Evolutionary conservation across 2,329 filamentous ascomycete species (phyloP).

Genomic region (Pseudonectria foliicola): DNA sequence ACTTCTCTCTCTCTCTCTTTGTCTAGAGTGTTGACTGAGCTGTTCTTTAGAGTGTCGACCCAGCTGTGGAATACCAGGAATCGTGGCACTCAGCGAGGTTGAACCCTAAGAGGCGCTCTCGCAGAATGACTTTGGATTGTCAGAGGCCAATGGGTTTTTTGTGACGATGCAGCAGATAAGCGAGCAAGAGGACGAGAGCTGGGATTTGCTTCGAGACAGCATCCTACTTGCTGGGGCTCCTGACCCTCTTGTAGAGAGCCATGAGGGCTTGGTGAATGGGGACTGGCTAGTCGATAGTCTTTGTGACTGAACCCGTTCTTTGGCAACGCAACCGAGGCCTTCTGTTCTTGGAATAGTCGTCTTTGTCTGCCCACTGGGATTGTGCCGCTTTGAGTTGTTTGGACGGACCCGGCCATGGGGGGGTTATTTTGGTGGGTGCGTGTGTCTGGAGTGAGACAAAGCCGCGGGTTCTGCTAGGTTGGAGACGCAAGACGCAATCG

Average conservation of each 20-base stretch:
- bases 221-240: slow-evolving; percentile 2
- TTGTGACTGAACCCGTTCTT: slow-evolving; percentile 20
- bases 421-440: slow-evolving; percentile 13
- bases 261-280: slow-evolving; percentile 12
- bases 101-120: not conserved
- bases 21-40: no score
- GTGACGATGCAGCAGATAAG: slow-evolving; percentile 2
- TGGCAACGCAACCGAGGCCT: slow-evolving; percentile 6
- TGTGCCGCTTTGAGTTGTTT: slow-evolving; percentile 14
- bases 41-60: no score
- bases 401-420: slow-evolving; percentile 15
- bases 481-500: slow-evolving; percentile 15
- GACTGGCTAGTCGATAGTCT: slow-evolving; percentile 17
- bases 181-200: not conserved
- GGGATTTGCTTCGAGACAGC: slow-evolving; percentile 7
- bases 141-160: slow-evolving; percentile 6
- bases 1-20: no score
- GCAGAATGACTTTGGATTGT: not conserved
- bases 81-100: not conserved
- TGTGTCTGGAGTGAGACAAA: slow-evolving; percentile 17
- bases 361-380: slow-evolving; percentile 9
- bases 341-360: slow-evolving; percentile 20
- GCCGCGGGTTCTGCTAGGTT: slow-evolving; percentile 3
- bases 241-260: slow-evolving; percentile 14
- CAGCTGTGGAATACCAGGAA: no score